Conservation (phyloP, 805 yeast genomes). For the Pichia pseudocactophila region DNA sequence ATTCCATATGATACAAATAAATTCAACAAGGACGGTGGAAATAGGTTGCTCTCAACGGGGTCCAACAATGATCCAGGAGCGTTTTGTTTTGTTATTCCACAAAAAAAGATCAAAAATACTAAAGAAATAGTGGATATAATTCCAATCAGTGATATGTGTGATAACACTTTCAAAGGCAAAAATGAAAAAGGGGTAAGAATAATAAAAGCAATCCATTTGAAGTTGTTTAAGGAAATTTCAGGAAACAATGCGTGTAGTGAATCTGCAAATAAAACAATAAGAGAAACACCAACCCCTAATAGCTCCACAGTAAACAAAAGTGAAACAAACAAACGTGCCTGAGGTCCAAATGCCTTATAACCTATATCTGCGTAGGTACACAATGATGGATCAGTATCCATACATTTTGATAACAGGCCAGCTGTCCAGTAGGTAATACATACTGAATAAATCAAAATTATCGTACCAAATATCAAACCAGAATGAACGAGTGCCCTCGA, state of each 20-base stretch:
- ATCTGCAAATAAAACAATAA: slow-evolving; percentile 78
- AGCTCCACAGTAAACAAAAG: slow-evolving; percentile 68
- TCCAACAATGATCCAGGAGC: slow-evolving; percentile 49
- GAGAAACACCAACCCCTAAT: slow-evolving; percentile 72
- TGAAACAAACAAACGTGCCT: slow-evolving; percentile 67
- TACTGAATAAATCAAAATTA: slow-evolving; percentile 53
- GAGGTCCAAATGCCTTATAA: slow-evolving; percentile 72
- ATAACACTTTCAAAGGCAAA: slow-evolving; percentile 45
- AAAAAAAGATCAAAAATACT: slow-evolving; percentile 34
- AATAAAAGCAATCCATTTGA: slow-evolving; percentile 60
- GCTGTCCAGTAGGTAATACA: slow-evolving; percentile 71
- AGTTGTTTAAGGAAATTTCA: slow-evolving; percentile 38
- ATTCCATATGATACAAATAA: slow-evolving; percentile 50
- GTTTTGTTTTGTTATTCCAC: slow-evolving; percentile 36
- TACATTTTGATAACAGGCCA: slow-evolving; percentile 56
- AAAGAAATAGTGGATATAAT: slow-evolving; percentile 46
- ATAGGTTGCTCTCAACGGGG: slow-evolving; percentile 36
- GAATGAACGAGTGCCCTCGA: slow-evolving; percentile 58
- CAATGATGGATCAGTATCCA: slow-evolving; percentile 72
- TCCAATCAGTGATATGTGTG: slow-evolving; percentile 48
- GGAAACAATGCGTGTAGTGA: slow-evolving; percentile 67
- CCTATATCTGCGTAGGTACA: slow-evolving; percentile 88
- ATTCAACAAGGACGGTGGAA: slow-evolving; percentile 30
- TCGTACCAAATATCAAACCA: slow-evolving; percentile 59
- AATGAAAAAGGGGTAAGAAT: slow-evolving; percentile 74